phyloP scores from a whole-genome alignment of 2,329 filamentous ascomycete genomes.

The Verticillium nonalfalfae region DNA sequence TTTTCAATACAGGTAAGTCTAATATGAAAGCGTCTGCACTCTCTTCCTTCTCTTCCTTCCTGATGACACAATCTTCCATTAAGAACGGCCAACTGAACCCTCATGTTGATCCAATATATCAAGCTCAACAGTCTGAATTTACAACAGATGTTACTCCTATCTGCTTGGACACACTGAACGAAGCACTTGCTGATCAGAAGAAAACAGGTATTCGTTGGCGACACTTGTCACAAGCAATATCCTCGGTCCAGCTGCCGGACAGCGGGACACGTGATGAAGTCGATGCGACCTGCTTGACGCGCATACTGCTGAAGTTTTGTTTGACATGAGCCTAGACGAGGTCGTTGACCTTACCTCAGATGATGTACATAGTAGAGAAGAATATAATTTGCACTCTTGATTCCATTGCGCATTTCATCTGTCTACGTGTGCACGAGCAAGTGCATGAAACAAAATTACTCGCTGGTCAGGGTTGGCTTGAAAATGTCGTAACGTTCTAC shows the following conservation, averaged over 20 bases:
- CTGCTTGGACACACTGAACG: background rate
- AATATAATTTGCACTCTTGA: too few relatives aligned
- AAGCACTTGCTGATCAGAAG: background rate
- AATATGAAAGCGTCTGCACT: background rate
- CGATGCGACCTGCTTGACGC: too few relatives aligned
- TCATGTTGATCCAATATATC: conserved; percentile 11
- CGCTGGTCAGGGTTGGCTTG: too few relatives aligned
- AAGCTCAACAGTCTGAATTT: conserved; percentile 13
- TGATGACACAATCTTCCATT: conserved; percentile 11
- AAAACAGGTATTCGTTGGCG: background rate
- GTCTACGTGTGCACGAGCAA: too few relatives aligned
- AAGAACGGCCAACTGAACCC: conserved; percentile 13
- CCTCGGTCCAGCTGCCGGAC: too few relatives aligned
- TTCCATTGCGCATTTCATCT: too few relatives aligned
- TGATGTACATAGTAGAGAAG: background rate
- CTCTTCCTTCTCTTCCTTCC: background rate
- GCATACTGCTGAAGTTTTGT: too few relatives aligned
- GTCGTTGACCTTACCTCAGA: background rate
- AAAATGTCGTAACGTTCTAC: too few relatives aligned
- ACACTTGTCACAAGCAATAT: background rate
- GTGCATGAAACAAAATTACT: too few relatives aligned
- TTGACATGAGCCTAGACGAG: too few relatives aligned
- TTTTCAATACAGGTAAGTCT: background rate
- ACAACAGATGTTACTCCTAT: background rate
- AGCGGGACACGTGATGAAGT: too few relatives aligned